Conservation (phyloP, 1,284 basidiomycete species). For the Meripilus lineatus region DNA sequence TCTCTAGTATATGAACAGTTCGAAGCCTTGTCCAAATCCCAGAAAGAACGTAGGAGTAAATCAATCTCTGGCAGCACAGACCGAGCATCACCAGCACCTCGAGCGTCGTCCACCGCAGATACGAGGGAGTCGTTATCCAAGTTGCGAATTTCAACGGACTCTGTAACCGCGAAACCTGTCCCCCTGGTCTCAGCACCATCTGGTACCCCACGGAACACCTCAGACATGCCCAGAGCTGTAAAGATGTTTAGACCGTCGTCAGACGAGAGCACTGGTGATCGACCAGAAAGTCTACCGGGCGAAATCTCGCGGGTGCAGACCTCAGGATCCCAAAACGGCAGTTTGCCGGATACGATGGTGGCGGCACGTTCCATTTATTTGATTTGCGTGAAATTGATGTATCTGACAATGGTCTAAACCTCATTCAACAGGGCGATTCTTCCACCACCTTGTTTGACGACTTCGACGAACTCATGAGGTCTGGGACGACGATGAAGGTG, state of each 20-base stretch:
- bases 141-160: slow-evolving; percentile 6
- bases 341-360: slow-evolving; percentile 15
- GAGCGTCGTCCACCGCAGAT: slow-evolving; percentile 10
- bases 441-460: slow-evolving; percentile 60
- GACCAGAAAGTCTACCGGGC: background rate
- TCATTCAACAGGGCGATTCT: slow-evolving; percentile 30
- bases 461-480: slow-evolving; percentile 88
- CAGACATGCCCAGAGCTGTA: slow-evolving; percentile 3
- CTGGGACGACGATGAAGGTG: slow-evolving; percentile 88
- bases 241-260: slow-evolving; percentile 7
- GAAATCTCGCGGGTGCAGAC: slow-evolving; percentile 1
- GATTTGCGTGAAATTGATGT: background rate
- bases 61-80: slow-evolving; percentile 48
- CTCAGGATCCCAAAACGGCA: slow-evolving; percentile 2
- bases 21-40: slow-evolving; percentile 55
- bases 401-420: background rate
- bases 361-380: background rate
- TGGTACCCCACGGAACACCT: background rate
- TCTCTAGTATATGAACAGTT: slow-evolving; percentile 72
- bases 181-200: background rate
- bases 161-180: no score
- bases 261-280: slow-evolving; percentile 5
- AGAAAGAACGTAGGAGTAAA: slow-evolving; percentile 60
- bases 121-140: background rate
- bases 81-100: slow-evolving; percentile 13